Conservation (phyloP, 148 eudicot species). For the Arbutus unedo region DNA sequence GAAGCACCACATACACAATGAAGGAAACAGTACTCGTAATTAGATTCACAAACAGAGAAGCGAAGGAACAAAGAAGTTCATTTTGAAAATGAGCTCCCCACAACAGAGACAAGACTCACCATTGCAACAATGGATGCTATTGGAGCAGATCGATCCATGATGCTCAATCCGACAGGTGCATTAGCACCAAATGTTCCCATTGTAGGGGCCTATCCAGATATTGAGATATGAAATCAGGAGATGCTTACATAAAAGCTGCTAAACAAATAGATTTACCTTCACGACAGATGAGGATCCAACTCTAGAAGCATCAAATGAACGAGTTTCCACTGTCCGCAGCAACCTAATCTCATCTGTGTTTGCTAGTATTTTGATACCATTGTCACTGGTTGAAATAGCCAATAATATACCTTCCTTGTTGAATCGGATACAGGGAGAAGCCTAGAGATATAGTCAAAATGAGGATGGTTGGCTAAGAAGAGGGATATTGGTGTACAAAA, state of each 20-base stretch:
- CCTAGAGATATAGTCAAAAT: slow-evolving; percentile 37
- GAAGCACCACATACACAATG: neutral
- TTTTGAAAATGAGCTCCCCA: neutral
- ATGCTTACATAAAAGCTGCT: slow-evolving; percentile 6
- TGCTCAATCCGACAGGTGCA: slow-evolving; percentile 47
- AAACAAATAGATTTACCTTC: slow-evolving; percentile 44
- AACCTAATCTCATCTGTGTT: slow-evolving; percentile 65
- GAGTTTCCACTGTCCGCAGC: slow-evolving; percentile 53
- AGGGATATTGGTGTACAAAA: neutral
- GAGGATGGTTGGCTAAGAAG: slow-evolving; percentile 16
- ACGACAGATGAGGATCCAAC: slow-evolving; percentile 48
- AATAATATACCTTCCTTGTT: slow-evolving; percentile 79
- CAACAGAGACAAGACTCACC: slow-evolving; percentile 30
- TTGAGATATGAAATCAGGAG: slow-evolving; percentile 13
- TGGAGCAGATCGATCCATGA: slow-evolving; percentile 58
- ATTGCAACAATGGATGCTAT: slow-evolving; percentile 51
- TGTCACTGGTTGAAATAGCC: slow-evolving; percentile 83
- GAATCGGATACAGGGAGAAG: slow-evolving; percentile 86
- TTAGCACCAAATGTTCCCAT: slow-evolving; percentile 52
- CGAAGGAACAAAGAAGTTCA: neutral
- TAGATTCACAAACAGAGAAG: neutral
- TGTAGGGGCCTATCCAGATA: slow-evolving; percentile 46
- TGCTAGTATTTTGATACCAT: slow-evolving; percentile 83
- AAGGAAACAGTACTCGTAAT: neutral
- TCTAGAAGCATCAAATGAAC: slow-evolving; percentile 65